Evolutionary conservation across 257 asterid genomes (phyloP).

Genomic region (Eucommia ulmoides): DNA sequence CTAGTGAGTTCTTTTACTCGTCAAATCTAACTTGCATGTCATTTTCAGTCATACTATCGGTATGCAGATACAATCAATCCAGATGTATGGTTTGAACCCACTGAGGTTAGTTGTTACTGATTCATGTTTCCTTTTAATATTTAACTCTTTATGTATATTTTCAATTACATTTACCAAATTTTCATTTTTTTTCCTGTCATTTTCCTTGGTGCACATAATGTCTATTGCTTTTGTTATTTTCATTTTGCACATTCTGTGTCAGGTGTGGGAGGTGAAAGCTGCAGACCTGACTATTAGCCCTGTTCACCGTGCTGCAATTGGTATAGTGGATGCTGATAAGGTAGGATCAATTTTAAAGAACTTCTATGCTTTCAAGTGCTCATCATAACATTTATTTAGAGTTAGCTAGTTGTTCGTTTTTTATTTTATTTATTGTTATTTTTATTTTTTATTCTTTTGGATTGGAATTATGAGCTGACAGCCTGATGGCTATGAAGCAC

Average conservation of each 20-base stretch:
- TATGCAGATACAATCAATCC: constrained; percentile 63
- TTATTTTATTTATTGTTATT: background rate
- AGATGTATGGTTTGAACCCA: constrained; percentile 97
- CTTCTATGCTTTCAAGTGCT: too few relatives aligned
- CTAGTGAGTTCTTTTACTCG: too few relatives aligned
- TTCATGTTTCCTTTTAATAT: background rate
- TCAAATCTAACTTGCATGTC: constrained; percentile 11
- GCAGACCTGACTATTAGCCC: constrained; percentile 97
- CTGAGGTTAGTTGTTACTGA: constrained; percentile 48
- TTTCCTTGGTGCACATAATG: too few relatives aligned
- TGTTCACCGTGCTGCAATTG: constrained; percentile 90
- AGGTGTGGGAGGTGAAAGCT: constrained; percentile 99
- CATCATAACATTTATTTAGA: too few relatives aligned
- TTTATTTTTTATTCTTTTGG: background rate
- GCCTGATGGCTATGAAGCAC: background rate
- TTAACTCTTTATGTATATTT: constrained; percentile 4
- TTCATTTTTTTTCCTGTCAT: background rate
- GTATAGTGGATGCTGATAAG: constrained; percentile 71
- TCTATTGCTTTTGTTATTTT: background rate
- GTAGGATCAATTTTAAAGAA: constrained; percentile 22
- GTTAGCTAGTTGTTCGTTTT: too few relatives aligned
- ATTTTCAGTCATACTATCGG: constrained; percentile 72
- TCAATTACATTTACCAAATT: too few relatives aligned
- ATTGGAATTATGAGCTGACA: background rate
- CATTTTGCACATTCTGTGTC: constrained; percentile 2